phyloP scores from a whole-genome alignment of 495 filamentous ascomycete species.

The Staphylotrichum longicolle region DNA sequence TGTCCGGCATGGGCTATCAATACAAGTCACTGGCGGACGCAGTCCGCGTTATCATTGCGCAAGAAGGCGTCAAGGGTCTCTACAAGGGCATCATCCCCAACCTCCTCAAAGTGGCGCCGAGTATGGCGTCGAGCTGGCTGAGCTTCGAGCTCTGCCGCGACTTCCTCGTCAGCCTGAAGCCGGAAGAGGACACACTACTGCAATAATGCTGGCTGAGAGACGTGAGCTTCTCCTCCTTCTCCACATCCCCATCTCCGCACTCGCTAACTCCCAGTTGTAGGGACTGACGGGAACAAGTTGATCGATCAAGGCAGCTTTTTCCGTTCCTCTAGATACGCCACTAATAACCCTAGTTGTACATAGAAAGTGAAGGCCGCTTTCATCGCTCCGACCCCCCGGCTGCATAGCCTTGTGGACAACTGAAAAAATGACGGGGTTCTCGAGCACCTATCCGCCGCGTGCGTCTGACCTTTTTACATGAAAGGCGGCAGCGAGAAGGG shows the following conservation, averaged over 20 bases:
- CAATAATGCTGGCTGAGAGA: slow-evolving; percentile 18
- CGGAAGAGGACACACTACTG: slow-evolving; percentile 35
- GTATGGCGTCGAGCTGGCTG: slow-evolving; percentile 97
- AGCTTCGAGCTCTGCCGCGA: slow-evolving; percentile 94
- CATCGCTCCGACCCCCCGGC: slow-evolving; percentile 1
- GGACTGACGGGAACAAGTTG: neutral
- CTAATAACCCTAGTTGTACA: slow-evolving; percentile 13
- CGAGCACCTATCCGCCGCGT: neutral
- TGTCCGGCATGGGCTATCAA: slow-evolving; percentile 97
- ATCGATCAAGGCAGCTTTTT: slow-evolving; percentile 16
- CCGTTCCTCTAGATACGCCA: slow-evolving; percentile 23
- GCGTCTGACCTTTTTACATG: slow-evolving; percentile 36
- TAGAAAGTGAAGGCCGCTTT: slow-evolving; percentile 2
- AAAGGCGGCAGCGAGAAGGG: slow-evolving; percentile 93
- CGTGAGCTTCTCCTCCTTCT: neutral
- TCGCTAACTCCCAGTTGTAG: neutral
- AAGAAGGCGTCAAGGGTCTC: slow-evolving; percentile 68
- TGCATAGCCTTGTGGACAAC: neutral
- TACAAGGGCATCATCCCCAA: slow-evolving; percentile 96
- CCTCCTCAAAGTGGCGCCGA: slow-evolving; percentile 92
- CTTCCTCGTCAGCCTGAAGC: slow-evolving; percentile 64
- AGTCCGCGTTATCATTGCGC: slow-evolving; percentile 69
- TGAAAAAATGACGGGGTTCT: neutral
- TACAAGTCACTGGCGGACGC: slow-evolving; percentile 88
- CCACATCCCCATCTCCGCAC: too few relatives aligned